A percentile compares a stretch with the other conserved stretches of the same genome.
These are phyloP conservation scores for Afroboletus lepidellus DNA, from an alignment of 1,284 basidiomycete genomes.

Conservation along the genomic window DNA sequence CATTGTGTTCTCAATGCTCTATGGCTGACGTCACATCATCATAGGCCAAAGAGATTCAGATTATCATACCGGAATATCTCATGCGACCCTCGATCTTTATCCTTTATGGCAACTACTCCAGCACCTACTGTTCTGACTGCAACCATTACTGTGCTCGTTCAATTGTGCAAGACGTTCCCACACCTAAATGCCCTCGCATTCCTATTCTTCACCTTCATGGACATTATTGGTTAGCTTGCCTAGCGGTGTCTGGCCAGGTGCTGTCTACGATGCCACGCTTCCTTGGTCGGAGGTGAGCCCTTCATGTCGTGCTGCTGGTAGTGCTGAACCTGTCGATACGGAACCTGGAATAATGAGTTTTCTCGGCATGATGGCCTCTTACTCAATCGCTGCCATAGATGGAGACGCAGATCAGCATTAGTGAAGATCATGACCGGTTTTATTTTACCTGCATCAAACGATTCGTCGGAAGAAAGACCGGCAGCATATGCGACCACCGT, in stretches of 20 bases:
- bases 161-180: too few relatives aligned
- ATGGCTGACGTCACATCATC: too few relatives aligned
- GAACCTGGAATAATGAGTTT: slow-evolving; percentile 5
- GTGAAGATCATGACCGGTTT: slow-evolving; percentile 36
- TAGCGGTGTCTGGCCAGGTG: slow-evolving; percentile 30
- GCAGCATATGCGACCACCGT: slow-evolving; percentile 35
- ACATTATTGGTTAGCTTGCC: slow-evolving; percentile 28
- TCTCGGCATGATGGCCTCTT: not conserved
- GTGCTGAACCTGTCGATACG: not conserved
- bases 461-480: slow-evolving; percentile 22
- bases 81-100: slow-evolving; percentile 45
- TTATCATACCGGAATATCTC: slow-evolving; percentile 52
- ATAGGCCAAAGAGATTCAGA: too few relatives aligned
- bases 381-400: slow-evolving; percentile 18
- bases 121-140: not conserved
- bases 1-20: too few relatives aligned
- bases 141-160: not conserved
- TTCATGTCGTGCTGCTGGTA: not conserved
- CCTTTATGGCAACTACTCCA: not conserved
- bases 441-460: slow-evolving; percentile 13
- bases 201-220: too few relatives aligned
- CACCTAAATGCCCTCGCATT: too few relatives aligned
- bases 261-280: too few relatives aligned
- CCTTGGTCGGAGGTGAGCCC: not conserved
- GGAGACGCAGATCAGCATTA: slow-evolving; percentile 37